Percentiles rank a stretch among this genome's conserved stretches.
These are phyloP conservation scores for Triangularia setosa DNA, from an alignment of 2,329 filamentous ascomycete species.

Conservation along the genomic window DNA sequence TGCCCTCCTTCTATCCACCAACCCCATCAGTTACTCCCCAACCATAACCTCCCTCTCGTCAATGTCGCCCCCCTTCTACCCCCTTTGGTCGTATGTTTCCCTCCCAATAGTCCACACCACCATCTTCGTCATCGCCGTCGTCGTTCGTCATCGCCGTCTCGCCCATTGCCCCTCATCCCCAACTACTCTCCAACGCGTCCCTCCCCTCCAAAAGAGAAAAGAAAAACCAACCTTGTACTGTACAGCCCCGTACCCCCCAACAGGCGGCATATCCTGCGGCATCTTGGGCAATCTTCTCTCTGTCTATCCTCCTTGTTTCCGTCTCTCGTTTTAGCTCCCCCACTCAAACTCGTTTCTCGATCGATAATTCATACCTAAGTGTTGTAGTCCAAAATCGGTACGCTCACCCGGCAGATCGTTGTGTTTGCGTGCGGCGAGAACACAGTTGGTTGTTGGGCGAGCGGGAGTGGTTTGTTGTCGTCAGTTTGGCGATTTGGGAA, in stretches of 20 bases:
- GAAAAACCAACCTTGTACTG: slow-evolving; percentile 77
- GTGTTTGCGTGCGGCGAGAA: not conserved
- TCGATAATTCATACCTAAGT: not conserved
- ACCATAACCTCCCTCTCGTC: not conserved
- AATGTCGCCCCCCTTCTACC: not conserved
- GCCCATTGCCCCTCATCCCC: not conserved
- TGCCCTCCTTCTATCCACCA: not conserved
- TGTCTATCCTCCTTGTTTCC: not conserved
- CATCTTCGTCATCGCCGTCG: not conserved
- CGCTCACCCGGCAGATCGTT: not conserved
- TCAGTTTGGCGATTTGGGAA: not conserved
- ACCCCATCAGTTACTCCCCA: not conserved
- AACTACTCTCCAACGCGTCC: not conserved
- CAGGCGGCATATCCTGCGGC: slow-evolving; percentile 96
- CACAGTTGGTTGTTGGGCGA: not conserved
- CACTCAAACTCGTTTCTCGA: not conserved
- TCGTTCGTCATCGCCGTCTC: not conserved
- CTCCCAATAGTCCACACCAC: not conserved
- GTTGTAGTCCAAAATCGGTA: not conserved
- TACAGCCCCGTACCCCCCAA: slow-evolving; percentile 89
- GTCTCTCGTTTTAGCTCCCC: not conserved
- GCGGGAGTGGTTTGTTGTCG: not conserved
- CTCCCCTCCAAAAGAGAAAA: not conserved
- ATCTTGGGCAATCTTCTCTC: slow-evolving; percentile 53
- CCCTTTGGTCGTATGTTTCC: too few species aligned